These are phyloP conservation scores for Lipomyces kockii DNA, from an alignment of 805 yeast genomes.

Conservation along the genomic window DNA sequence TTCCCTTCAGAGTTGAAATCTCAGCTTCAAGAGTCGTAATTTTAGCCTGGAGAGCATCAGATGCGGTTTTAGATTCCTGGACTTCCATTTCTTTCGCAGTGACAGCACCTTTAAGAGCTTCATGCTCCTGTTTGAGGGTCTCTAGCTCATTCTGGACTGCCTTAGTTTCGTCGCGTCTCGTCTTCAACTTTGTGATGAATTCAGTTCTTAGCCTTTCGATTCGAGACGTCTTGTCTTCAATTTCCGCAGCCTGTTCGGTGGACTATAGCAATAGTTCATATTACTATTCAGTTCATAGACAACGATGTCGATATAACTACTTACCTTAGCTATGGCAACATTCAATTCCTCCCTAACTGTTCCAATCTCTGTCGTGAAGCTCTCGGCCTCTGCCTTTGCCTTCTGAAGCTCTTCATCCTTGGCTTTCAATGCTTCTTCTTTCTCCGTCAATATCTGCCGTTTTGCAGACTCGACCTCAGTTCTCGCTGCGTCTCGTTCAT, in stretches of 20 bases:
- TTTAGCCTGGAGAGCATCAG: constrained; percentile 38
- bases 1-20: constrained; percentile 28
- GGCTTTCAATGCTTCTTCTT: constrained; percentile 19
- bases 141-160: constrained; percentile 32
- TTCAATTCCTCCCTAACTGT: constrained; percentile 7
- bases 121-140: constrained; percentile 36
- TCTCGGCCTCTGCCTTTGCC: constrained; percentile 24
- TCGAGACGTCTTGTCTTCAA: constrained; percentile 1
- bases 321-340: background rate
- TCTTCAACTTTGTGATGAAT: constrained; percentile 38
- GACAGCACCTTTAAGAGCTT: constrained; percentile 33
- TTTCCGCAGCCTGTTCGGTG: background rate
- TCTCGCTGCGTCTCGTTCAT: constrained; percentile 6
- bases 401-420: constrained; percentile 19
- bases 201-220: constrained; percentile 36
- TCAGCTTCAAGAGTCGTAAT: constrained; percentile 20
- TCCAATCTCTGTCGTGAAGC: constrained; percentile 26
- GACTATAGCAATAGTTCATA: background rate
- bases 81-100: constrained; percentile 35
- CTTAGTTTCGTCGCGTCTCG: constrained; percentile 23
- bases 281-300: background rate
- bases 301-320: background rate
- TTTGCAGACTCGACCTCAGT: constrained; percentile 35
- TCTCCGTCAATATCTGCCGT: constrained; percentile 33
- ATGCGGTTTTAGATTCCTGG: constrained; percentile 35